A percentile compares a stretch with the other conserved stretches of the same genome.
phyloP scores from a whole-genome alignment of 1,139 yeast species.

The Taphrina sp. region DNA sequence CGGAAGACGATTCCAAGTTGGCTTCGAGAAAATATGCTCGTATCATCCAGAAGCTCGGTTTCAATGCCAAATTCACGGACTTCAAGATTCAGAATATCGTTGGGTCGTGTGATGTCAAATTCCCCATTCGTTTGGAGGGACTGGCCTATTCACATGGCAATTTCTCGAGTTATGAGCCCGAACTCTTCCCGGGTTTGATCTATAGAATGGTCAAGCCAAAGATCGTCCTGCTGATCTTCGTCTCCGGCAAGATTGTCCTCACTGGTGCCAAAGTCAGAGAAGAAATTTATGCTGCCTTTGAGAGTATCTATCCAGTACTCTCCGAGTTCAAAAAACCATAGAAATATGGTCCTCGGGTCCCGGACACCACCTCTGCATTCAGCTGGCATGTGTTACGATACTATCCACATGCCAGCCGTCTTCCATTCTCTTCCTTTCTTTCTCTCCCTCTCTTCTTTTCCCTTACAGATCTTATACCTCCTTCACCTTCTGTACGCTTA shows the following conservation, averaged over 20 bases:
- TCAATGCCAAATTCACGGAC: slow-evolving; percentile 86
- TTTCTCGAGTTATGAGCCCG: slow-evolving; percentile 94
- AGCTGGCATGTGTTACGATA: not conserved
- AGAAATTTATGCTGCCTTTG: slow-evolving; percentile 96
- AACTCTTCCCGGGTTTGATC: slow-evolving; percentile 94
- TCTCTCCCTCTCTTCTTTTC: too few relatives aligned
- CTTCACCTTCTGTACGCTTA: too few relatives aligned
- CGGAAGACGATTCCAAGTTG: slow-evolving; percentile 94
- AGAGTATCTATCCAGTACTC: slow-evolving; percentile 92
- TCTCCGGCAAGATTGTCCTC: slow-evolving; percentile 93
- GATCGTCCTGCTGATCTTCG: slow-evolving; percentile 90
- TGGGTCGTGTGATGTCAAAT: slow-evolving; percentile 94
- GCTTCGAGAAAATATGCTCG: slow-evolving; percentile 98
- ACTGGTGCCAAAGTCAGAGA: slow-evolving; percentile 99
- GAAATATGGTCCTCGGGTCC: too few relatives aligned
- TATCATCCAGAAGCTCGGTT: slow-evolving; percentile 95
- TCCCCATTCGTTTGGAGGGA: slow-evolving; percentile 96
- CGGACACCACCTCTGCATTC: not conserved
- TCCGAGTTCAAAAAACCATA: slow-evolving; percentile 83
- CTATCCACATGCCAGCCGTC: too few relatives aligned
- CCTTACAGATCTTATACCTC: too few relatives aligned
- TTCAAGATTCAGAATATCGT: slow-evolving; percentile 97
- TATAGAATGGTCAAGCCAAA: slow-evolving; percentile 99
- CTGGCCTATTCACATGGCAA: slow-evolving; percentile 98
- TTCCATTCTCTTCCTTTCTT: too few relatives aligned